These are phyloP conservation scores for Alternaria brassicae DNA, from an alignment of 2,329 filamentous ascomycete genomes.

Conservation along the genomic window DNA sequence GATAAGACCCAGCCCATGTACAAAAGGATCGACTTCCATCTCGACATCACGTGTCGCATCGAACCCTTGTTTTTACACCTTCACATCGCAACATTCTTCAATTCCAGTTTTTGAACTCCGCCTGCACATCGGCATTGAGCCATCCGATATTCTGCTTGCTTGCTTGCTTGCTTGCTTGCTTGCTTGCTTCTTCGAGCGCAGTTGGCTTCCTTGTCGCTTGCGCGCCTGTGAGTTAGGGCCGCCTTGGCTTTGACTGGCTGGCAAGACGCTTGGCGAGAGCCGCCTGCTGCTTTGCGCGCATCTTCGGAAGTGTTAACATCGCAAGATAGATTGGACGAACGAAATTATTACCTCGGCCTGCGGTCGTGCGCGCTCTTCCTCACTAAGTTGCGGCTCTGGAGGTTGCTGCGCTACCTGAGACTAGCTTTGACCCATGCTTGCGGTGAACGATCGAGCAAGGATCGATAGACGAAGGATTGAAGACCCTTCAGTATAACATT, in stretches of 20 bases:
- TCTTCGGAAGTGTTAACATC: slow-evolving; percentile 24
- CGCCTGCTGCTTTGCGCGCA: slow-evolving; percentile 41
- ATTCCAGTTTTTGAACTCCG: slow-evolving; percentile 37
- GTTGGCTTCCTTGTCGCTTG: slow-evolving; percentile 29
- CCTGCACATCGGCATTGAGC: slow-evolving; percentile 39
- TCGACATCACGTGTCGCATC: not conserved
- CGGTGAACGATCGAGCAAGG: not conserved
- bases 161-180: too few relatives aligned
- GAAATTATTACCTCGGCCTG: slow-evolving; percentile 31
- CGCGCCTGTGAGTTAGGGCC: slow-evolving; percentile 14
- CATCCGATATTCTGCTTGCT: slow-evolving; percentile 43
- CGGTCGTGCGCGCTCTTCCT: slow-evolving; percentile 30
- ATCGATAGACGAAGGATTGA: not conserved
- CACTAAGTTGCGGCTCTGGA: slow-evolving; percentile 32
- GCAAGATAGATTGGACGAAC: too few relatives aligned
- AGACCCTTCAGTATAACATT: not conserved
- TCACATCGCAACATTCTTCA: slow-evolving; percentile 12
- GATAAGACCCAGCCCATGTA: not conserved
- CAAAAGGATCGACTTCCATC: not conserved
- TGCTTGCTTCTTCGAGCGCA: slow-evolving; percentile 40
- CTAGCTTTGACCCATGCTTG: slow-evolving; percentile 33
- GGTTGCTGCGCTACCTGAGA: slow-evolving; percentile 25
- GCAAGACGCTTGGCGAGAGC: slow-evolving; percentile 39
- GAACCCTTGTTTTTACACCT: not conserved
- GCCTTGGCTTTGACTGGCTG: slow-evolving; percentile 21